Evolutionary conservation across 2,329 filamentous ascomycete species (phyloP), one percentile per base, ranked within the genome.

Genomic region (Amesomyces nigricolor): DNA sequence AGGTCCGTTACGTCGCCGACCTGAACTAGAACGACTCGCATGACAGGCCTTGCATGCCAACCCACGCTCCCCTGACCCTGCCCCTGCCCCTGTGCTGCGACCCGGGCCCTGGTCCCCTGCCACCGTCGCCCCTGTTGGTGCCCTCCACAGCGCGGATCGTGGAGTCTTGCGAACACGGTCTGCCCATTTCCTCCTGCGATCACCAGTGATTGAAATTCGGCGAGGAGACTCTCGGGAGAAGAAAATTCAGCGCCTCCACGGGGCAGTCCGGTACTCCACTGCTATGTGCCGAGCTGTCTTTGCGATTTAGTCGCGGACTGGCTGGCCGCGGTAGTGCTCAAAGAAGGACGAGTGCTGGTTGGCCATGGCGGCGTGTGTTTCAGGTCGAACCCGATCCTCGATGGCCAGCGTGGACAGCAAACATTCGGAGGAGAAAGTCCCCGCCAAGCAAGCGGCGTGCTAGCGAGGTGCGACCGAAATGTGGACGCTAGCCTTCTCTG

Each of bases 341-440:
- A 3, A 29, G 32, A 57, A 53, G 22, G 51, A 47, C 47, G 40
- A 51, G 53, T 30, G 44, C 57, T 62, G 62, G 62, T 61, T 63
- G 63, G 61, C 60, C 56, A 11, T 44, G 44, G 43, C 14, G 39
- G 43, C 14, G 39, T 14, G 39, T 57, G 63, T 64, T 64, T 64
- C 63, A 64, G 51, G 57, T 61, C 56, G 51, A 63, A 61, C 52
- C 49, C 2, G 49, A 51, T 39, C 37, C n/a, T 30, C 44, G 13
- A 29, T 26, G 43, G 32, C 50, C 48, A 35, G 37, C 30, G 14
- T 47, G n/a, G 45, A 37, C 38, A 44, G 32, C 44, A 26, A 26
- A 53, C 22, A 26, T 13, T 30, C 32, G 32, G 19, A 19, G 11
- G 16, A 29, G 50, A 22, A 35, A 32, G 29, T 42, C 29, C 40